Evolutionary conservation across 2,329 filamentous ascomycete species (phyloP).

Genomic region (Cryphonectria nitschkei): DNA sequence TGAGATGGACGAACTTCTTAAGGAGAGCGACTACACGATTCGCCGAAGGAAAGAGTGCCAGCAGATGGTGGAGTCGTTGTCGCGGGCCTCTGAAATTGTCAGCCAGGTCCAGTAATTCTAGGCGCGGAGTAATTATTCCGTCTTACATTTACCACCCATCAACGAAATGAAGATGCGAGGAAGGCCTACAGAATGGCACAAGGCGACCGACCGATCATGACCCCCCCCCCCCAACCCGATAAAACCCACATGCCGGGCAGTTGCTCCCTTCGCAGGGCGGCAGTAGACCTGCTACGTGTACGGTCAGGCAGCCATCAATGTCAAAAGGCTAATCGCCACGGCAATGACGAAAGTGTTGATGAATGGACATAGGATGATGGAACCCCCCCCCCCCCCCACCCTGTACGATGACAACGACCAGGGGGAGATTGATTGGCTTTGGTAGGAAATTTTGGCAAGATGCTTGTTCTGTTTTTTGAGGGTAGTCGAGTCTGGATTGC

Average conservation of each 20-base stretch:
- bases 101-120: conserved; percentile 67
- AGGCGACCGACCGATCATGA: not conserved
- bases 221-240: not conserved
- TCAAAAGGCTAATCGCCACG: not conserved
- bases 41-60: conserved; percentile 96
- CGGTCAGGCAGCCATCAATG: conserved; percentile 1
- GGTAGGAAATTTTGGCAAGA: not conserved
- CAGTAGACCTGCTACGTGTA: not conserved
- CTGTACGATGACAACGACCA: not conserved
- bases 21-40: conserved; percentile 97
- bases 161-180: not conserved
- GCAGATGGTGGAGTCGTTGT: conserved; percentile 96
- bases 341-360: not conserved
- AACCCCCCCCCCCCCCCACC: not conserved
- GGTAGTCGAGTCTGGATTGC: conserved; percentile 7
- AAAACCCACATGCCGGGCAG: too few relatives aligned
- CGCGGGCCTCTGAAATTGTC: conserved; percentile 93
- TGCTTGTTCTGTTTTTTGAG: conserved; percentile 6
- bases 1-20: conserved; percentile 90
- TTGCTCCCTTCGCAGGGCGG: not conserved
- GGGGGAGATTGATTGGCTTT: conserved; percentile 5
- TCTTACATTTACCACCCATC: not conserved
- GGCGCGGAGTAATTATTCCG: conserved; percentile 6
- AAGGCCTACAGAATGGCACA: not conserved
- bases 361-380: not conserved